These are phyloP conservation scores for Phytophthora agathidicida DNA, from an alignment of 352 stramenopile species.

Conservation along the genomic window DNA sequence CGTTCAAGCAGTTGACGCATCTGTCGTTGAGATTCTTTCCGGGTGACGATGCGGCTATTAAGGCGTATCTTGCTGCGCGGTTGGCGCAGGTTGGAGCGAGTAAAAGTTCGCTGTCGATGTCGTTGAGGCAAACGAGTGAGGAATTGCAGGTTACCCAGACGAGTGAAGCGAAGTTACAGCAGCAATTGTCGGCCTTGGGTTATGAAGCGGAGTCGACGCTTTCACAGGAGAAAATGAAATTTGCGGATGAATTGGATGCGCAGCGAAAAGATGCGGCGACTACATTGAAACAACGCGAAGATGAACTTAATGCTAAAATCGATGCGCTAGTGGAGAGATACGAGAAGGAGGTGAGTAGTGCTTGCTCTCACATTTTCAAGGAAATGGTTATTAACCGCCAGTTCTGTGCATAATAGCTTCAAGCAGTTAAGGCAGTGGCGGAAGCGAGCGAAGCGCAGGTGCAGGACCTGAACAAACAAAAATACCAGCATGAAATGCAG, in stretches of 20 bases:
- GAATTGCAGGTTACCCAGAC: constrained; percentile 47
- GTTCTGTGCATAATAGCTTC: constrained; percentile 35
- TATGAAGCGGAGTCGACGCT: constrained; percentile 66
- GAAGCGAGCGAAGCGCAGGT: constrained; percentile 57
- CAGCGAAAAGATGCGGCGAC: constrained; percentile 56
- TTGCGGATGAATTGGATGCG: constrained; percentile 64
- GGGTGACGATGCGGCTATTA: constrained; percentile 90
- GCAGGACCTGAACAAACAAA: constrained; percentile 69
- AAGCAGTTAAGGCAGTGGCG: constrained; percentile 44
- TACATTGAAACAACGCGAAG: constrained; percentile 63
- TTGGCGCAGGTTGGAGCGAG: constrained; percentile 83
- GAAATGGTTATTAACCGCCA: not conserved
- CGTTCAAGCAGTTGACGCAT: constrained; percentile 95
- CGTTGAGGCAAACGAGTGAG: constrained; percentile 51
- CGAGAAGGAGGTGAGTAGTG: constrained; percentile 63
- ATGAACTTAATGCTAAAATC: constrained; percentile 72
- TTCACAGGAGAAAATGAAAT: constrained; percentile 71
- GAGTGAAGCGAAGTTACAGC: constrained; percentile 53
- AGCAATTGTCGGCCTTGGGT: constrained; percentile 53
- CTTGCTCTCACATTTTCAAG: not conserved
- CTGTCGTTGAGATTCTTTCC: constrained; percentile 88
- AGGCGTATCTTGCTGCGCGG: constrained; percentile 89
- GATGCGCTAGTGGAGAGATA: constrained; percentile 58
- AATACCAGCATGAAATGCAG: constrained; percentile 82
- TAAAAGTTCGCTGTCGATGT: constrained; percentile 42